phyloP scores from a whole-genome alignment of 1,284 basidiomycete genomes.

The Rhodotorula sp. region DNA sequence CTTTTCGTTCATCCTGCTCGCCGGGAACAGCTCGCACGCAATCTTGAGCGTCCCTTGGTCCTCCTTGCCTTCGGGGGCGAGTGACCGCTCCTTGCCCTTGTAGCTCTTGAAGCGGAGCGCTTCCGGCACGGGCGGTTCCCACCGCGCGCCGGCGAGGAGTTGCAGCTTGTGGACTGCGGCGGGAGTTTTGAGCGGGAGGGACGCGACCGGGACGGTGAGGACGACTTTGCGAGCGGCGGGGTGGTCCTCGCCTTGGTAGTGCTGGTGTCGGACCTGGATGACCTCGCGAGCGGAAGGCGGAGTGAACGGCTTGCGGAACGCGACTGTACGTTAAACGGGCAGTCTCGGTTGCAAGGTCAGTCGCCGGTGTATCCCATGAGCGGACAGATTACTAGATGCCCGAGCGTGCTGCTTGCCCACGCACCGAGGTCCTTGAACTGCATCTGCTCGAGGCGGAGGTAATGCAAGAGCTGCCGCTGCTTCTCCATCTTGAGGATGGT shows the following conservation, averaged over 20 bases:
- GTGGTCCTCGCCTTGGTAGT: slow-evolving; percentile 50
- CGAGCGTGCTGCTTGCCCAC: background rate
- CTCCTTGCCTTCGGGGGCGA: slow-evolving; percentile 11
- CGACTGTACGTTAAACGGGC: slow-evolving; percentile 21
- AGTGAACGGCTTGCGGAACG: slow-evolving; percentile 45
- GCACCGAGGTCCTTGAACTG: slow-evolving; percentile 42
- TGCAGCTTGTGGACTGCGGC: slow-evolving; percentile 48
- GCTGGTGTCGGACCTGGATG: slow-evolving; percentile 46
- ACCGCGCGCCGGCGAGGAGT: slow-evolving; percentile 48
- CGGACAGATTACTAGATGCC: background rate
- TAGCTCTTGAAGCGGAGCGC: background rate
- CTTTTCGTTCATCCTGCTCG: slow-evolving; percentile 50
- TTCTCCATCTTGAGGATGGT: slow-evolving; percentile 40
- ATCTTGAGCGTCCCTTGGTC: slow-evolving; percentile 45
- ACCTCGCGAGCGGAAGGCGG: slow-evolving; percentile 42
- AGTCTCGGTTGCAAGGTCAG: too few species aligned
- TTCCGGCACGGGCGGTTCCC: slow-evolving; percentile 14
- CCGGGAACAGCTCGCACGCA: slow-evolving; percentile 48
- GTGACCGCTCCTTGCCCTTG: slow-evolving; percentile 3
- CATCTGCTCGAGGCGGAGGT: slow-evolving; percentile 43
- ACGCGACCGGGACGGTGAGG: slow-evolving; percentile 43
- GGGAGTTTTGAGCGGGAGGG: slow-evolving; percentile 40
- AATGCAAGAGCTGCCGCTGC: slow-evolving; percentile 41
- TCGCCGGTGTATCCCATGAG: background rate
- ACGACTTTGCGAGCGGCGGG: slow-evolving; percentile 49